A percentile compares a stretch with the other conserved stretches of the same genome.
These are phyloP conservation scores for Trichoderma harzianum DNA, from an alignment of 2,329 filamentous ascomycete species.

Conservation along the genomic window DNA sequence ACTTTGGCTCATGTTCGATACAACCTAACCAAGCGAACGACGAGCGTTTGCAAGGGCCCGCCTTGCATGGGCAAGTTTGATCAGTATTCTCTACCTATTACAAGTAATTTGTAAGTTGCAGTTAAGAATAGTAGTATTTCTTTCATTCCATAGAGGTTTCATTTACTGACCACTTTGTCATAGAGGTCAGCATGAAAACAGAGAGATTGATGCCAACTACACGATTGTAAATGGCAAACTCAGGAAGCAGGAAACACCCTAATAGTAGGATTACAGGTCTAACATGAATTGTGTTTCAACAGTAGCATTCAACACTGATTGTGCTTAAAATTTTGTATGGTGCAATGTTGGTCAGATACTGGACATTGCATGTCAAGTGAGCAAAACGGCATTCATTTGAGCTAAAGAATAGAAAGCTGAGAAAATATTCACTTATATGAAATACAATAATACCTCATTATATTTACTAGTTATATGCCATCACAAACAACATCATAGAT, in stretches of 20 bases:
- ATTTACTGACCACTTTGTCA: not conserved
- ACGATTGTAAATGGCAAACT: not conserved
- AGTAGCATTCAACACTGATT: not conserved
- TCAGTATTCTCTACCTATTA: not conserved
- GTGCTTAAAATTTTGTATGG: not conserved
- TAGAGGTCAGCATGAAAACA: not conserved
- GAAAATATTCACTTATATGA: too few species aligned
- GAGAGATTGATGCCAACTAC: not conserved
- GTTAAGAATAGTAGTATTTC: not conserved
- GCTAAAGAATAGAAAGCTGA: too few species aligned
- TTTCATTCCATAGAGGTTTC: not conserved
- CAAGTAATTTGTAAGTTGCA: not conserved
- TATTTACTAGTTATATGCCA: too few species aligned
- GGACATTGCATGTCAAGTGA: too few species aligned
- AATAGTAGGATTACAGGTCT: too few species aligned
- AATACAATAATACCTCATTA: too few species aligned
- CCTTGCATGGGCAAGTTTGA: not conserved
- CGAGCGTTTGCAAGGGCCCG: constrained; percentile 18
- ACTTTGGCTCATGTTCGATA: constrained; percentile 17
- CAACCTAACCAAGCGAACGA: constrained; percentile 15
- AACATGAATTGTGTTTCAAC: not conserved
- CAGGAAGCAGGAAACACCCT: not conserved
- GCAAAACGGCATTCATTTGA: too few species aligned
- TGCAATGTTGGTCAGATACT: too few species aligned
- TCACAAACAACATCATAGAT: too few species aligned